phyloP scores from a whole-genome alignment of 202 grass and related monocot genomes.

The Panicum hallii region DNA sequence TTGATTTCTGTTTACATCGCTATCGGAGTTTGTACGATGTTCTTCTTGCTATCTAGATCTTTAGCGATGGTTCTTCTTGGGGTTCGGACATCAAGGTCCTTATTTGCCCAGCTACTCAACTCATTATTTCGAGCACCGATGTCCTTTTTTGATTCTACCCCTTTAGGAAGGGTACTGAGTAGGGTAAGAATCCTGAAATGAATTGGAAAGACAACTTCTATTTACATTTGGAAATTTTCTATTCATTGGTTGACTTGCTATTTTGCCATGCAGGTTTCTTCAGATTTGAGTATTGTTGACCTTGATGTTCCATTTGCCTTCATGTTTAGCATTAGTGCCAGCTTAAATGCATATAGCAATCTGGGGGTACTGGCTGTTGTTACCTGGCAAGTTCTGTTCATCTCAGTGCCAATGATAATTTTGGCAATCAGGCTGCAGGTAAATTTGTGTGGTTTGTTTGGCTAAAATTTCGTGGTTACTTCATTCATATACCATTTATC shows the following conservation, averaged over 20 bases:
- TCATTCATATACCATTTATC: conserved; percentile 25
- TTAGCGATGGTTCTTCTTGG: conserved; percentile 63
- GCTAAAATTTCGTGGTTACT: conserved; percentile 14
- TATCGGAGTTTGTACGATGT: conserved; percentile 61
- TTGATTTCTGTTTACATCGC: conserved; percentile 80
- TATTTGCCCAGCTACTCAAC: conserved; percentile 81
- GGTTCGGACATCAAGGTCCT: conserved; percentile 82
- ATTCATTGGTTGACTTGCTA: conserved; percentile 24
- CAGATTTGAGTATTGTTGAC: conserved; percentile 87
- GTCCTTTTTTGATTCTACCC: conserved; percentile 95
- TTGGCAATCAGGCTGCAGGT: conserved; percentile 84
- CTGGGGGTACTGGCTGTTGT: conserved; percentile 84
- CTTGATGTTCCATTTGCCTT: conserved; percentile 89
- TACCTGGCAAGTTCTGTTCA: conserved; percentile 91
- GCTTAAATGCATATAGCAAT: conserved; percentile 76
- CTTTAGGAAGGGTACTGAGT: conserved; percentile 88
- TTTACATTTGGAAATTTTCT: conserved; percentile 14
- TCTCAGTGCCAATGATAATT: conserved; percentile 72
- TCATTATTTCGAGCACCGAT: conserved; percentile 81
- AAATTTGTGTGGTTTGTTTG: conserved; percentile 10
- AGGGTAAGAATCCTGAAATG: conserved; percentile 61
- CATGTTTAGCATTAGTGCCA: conserved; percentile 61
- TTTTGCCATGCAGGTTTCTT: conserved; percentile 70
- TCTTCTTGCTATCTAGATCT: conserved; percentile 73
- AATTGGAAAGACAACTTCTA: not conserved